Percentiles rank a stretch among this genome's conserved stretches.
These are phyloP conservation scores for Draba incana DNA, from an alignment of 345 rosid species.

Conservation along the genomic window DNA sequence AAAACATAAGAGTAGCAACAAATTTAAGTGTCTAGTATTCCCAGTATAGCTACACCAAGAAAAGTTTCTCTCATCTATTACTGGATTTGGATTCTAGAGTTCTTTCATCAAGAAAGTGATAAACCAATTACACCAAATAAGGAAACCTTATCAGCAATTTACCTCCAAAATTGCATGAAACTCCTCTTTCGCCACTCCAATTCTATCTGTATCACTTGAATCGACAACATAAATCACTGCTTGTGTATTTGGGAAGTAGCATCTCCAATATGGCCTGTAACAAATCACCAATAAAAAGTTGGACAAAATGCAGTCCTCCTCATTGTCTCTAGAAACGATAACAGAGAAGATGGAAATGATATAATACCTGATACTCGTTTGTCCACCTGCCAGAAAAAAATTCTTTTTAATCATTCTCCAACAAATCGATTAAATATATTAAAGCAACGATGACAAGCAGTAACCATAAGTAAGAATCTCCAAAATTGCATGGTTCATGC, in stretches of 20 bases:
- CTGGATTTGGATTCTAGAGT: no score
- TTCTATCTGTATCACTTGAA: slow-evolving; percentile 60
- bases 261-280: slow-evolving; percentile 74
- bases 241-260: slow-evolving; percentile 62
- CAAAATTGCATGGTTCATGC: background rate
- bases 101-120: background rate
- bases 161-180: slow-evolving; percentile 71
- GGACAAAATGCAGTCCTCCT: background rate
- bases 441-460: background rate
- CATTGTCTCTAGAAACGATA: slow-evolving; percentile 8
- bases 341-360: background rate
- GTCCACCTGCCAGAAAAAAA: slow-evolving; percentile 56
- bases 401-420: background rate
- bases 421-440: background rate
- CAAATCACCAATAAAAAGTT: slow-evolving; percentile 12
- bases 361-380: slow-evolving; percentile 62
- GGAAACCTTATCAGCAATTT: slow-evolving; percentile 8
- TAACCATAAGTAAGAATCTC: background rate
- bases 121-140: background rate
- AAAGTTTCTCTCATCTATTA: background rate
- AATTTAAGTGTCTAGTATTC: no score
- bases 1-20: background rate
- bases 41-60: background rate
- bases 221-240: slow-evolving; percentile 62
- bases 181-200: slow-evolving; percentile 59